Evolutionary conservation across 352 stramenopile species (phyloP).

Genomic region (Globisporangium parvum): DNA sequence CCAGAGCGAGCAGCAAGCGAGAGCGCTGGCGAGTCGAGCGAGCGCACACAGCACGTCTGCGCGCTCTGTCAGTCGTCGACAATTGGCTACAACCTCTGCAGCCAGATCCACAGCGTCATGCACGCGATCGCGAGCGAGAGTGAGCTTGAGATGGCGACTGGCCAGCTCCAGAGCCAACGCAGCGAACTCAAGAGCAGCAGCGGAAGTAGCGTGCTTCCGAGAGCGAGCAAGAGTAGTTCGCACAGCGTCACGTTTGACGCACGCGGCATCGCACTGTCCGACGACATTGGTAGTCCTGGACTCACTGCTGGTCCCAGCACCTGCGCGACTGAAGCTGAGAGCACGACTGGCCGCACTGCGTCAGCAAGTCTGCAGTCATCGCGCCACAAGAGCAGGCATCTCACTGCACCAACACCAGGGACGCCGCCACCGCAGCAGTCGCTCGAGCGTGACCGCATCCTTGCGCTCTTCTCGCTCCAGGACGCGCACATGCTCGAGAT

Average conservation of each 20-base stretch:
- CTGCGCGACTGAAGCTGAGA: no score
- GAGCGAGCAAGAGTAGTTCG: neutral
- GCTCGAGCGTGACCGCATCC: slow-evolving; percentile 21
- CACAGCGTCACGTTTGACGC: neutral
- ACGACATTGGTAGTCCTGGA: no score
- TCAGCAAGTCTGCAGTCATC: neutral
- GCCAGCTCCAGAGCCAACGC: slow-evolving; percentile 8
- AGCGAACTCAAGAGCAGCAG: slow-evolving; percentile 6
- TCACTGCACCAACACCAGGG: neutral
- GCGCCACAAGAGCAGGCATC: slow-evolving; percentile 3
- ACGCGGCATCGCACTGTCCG: neutral
- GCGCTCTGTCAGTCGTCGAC: slow-evolving; percentile 50
- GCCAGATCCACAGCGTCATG: slow-evolving; percentile 51
- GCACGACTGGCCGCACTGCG: neutral
- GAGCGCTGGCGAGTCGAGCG: neutral
- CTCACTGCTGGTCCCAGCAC: no score
- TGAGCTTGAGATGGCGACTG: slow-evolving; percentile 7
- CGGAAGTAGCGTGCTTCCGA: neutral
- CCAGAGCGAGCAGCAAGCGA: no score
- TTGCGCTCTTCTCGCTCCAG: slow-evolving; percentile 46
- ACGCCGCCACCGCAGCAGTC: neutral
- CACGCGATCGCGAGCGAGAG: slow-evolving; percentile 32
- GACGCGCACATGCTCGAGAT: slow-evolving; percentile 49
- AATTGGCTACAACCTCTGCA: slow-evolving; percentile 60
- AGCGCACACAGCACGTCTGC: slow-evolving; percentile 13